Percentiles rank a stretch among this genome's conserved stretches.
Conservation (phyloP, 2,329 filamentous ascomycete genomes). For the Botryotinia convoluta region DNA sequence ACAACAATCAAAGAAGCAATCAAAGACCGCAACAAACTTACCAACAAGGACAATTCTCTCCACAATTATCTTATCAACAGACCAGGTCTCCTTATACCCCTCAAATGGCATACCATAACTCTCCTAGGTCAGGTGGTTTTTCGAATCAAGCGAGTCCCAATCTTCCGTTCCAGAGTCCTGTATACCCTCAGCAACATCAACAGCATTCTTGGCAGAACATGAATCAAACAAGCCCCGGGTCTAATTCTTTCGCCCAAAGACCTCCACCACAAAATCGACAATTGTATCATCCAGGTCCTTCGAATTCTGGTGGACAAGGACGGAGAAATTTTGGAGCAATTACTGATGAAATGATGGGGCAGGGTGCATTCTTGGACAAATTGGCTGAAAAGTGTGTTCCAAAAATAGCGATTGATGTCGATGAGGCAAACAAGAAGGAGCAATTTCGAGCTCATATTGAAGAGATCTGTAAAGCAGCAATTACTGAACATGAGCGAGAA, state of each 20-base stretch:
- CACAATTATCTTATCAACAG: constrained; percentile 24
- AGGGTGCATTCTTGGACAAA: constrained; percentile 49
- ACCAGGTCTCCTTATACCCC: constrained; percentile 28
- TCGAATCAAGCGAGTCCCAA: constrained; percentile 26
- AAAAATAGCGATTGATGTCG: constrained; percentile 54
- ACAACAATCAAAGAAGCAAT: constrained; percentile 10
- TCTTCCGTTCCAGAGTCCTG: constrained; percentile 21
- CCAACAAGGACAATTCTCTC: constrained; percentile 27
- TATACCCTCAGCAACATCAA: constrained; percentile 14
- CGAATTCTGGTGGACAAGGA: constrained; percentile 23
- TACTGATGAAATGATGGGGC: constrained; percentile 48
- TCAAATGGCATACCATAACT: constrained; percentile 24
- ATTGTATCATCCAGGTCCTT: constrained; percentile 33
- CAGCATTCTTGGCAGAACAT: constrained; percentile 17
- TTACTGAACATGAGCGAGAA: constrained; percentile 52
- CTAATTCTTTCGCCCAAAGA: constrained; percentile 13
- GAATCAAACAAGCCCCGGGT: constrained; percentile 13
- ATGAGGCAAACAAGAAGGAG: constrained; percentile 70
- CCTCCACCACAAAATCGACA: constrained; percentile 33
- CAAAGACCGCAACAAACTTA: constrained; percentile 28
- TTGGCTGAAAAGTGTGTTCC: constrained; percentile 42
- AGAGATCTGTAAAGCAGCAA: constrained; percentile 57
- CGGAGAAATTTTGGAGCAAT: constrained; percentile 23
- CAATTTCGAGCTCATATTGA: constrained; percentile 65
- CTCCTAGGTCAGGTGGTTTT: constrained; percentile 37